Base-by-base conservation (phyloP, 805 yeast genomes). In the Priceomyces melissophilus region DNA sequence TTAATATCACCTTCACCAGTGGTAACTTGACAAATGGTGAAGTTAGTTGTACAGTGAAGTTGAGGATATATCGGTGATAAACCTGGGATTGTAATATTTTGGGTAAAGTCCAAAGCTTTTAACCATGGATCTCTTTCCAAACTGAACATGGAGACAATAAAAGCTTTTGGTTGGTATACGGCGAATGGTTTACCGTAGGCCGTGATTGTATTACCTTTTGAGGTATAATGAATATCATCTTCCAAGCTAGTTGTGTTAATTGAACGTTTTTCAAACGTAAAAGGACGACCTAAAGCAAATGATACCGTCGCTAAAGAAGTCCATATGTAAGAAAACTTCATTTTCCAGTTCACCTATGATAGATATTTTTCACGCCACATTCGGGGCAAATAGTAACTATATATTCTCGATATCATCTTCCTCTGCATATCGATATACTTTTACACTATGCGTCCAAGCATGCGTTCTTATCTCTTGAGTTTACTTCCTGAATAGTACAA, bases 1-100 rank as follows among this genome's bases (percentile, higher is more conserved):
- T 81, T 81, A 48, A 79, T 73, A 56, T 81, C 85, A 47, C 81
- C 82, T 61, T 80, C 86, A 40, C 87, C 87, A n/a, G 82, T 76
- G 34, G 83, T 78, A 40, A 80, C 54, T 53, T 78, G 80, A 67
- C 85, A 81, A 23, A 81, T 57, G 23, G 74, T 56, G 61, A 69
- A 74, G 62, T 78, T 67, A 28, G 63, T 51, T 42, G 72, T 73
- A 61, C 86, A 81, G 63, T 74, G 78, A 38, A 81, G 65, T 14
- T 67, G 53, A 27, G 84, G 83, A 65, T 71, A 80, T 27, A 72
- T 47, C 23, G 84, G 83, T 12, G 84, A 78, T 40, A 81, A 64
- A 36, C 87, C 86, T n/a, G 87, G 86, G 35, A 81, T 55, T 20
- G 83, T 68, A 49, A 81, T 66, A 60, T 79, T 79, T 58, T 77